A percentile compares a stretch with the other conserved stretches of the same genome.
Conservation (phyloP, 2,329 filamentous ascomycete genomes). For the Apiospora saccharicola region DNA sequence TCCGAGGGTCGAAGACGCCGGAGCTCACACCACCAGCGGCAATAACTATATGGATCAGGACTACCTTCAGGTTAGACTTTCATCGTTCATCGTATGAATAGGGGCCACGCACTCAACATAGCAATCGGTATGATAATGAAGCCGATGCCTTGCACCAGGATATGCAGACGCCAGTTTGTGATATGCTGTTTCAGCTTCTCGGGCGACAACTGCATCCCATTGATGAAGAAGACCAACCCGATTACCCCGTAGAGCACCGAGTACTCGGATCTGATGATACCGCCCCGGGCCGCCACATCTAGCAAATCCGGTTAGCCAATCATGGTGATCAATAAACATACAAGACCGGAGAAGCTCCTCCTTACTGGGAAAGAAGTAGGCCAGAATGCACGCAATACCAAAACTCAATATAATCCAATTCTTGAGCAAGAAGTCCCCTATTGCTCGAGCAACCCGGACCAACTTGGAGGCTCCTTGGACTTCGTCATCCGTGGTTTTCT, state of each 20-base stretch:
- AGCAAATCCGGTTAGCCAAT: slow-evolving; percentile 25
- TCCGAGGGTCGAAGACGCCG: slow-evolving; percentile 66
- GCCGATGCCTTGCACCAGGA: slow-evolving; percentile 71
- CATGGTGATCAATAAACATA: background rate
- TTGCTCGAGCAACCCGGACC: slow-evolving; percentile 28
- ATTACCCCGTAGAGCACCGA: slow-evolving; percentile 74
- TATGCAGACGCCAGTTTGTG: slow-evolving; percentile 72
- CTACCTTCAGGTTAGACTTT: slow-evolving; percentile 36
- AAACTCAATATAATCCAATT: slow-evolving; percentile 44
- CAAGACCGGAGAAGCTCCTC: slow-evolving; percentile 34
- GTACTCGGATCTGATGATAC: slow-evolving; percentile 60
- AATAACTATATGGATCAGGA: slow-evolving; percentile 55
- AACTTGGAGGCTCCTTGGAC: background rate
- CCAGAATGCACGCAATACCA: slow-evolving; percentile 40
- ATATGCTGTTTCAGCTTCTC: slow-evolving; percentile 67
- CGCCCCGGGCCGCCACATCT: slow-evolving; percentile 58
- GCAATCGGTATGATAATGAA: slow-evolving; percentile 72
- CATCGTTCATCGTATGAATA: too few relatives aligned
- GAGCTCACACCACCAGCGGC: slow-evolving; percentile 56
- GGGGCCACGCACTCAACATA: slow-evolving; percentile 56
- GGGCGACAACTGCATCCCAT: slow-evolving; percentile 72
- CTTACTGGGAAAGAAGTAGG: slow-evolving; percentile 53
- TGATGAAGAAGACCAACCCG: slow-evolving; percentile 74
- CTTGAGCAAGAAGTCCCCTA: slow-evolving; percentile 35
- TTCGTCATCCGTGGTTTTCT: slow-evolving; percentile 22